Conservation (phyloP, 768 basidiomycete genomes). For the Tubosaeta sp. region DNA sequence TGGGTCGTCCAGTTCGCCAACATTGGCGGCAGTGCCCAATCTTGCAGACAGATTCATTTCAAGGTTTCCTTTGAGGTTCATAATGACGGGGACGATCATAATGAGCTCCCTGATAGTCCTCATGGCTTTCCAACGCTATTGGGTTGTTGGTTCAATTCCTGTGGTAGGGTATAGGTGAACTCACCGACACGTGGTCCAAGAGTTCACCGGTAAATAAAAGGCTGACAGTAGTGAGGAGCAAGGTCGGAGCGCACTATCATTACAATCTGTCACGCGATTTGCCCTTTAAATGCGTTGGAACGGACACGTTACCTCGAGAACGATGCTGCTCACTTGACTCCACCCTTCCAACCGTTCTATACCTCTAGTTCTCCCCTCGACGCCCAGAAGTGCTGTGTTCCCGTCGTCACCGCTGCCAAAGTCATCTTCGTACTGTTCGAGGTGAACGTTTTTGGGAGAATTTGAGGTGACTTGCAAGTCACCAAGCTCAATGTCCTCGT, state of each 20-base stretch:
- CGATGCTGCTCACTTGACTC: constrained; percentile 57
- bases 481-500: constrained; percentile 30
- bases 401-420: constrained; percentile 39
- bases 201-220: constrained; percentile 89
- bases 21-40: constrained; percentile 91
- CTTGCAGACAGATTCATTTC: constrained; percentile 98
- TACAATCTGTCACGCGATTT: constrained; percentile 3
- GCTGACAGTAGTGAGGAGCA: constrained; percentile 79
- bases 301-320: constrained; percentile 57
- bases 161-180: constrained; percentile 21
- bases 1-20: constrained; percentile 83
- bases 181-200: constrained; percentile 79
- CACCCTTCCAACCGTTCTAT: constrained; percentile 36
- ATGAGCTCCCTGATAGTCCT: constrained; percentile 89
- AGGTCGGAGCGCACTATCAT: constrained; percentile 75
- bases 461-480: constrained; percentile 26
- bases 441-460: constrained; percentile 11
- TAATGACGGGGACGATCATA: constrained; percentile 90
- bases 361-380: constrained; percentile 26
- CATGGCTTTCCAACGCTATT: constrained; percentile 86
- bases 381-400: constrained; percentile 41
- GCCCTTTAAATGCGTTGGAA: background rate
- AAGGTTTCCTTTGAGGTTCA: constrained; percentile 96
- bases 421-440: constrained; percentile 30
- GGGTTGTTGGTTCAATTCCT: constrained; percentile 2